A percentile compares a stretch with the other conserved stretches of the same genome.
Conservation (phyloP, 441 rosid species). For the Dalechampia spathulata region DNA sequence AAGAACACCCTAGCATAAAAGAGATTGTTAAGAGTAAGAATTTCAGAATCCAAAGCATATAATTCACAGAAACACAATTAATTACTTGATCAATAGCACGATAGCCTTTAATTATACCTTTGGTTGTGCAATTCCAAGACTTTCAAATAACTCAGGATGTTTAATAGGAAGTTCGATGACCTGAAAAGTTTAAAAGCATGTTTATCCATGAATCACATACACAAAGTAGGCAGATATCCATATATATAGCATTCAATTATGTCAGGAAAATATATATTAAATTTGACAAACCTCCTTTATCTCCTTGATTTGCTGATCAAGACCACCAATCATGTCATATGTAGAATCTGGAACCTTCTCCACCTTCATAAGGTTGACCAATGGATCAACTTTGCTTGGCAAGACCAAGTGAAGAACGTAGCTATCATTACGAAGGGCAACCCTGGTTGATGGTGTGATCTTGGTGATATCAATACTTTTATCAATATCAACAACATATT, state of each 20-base stretch:
- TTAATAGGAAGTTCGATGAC: constrained; percentile 90
- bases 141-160: constrained; percentile 85
- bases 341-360: constrained; percentile 97
- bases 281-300: constrained; percentile 64
- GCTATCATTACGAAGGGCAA: constrained; percentile 96
- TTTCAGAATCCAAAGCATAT: neutral
- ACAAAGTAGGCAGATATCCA: neutral
- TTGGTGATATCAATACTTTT: constrained; percentile 90
- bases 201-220: neutral
- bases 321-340: constrained; percentile 92
- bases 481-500: constrained; percentile 95
- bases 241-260: too few relatives aligned
- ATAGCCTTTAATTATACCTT: constrained; percentile 39
- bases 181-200: constrained; percentile 28
- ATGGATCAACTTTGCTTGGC: constrained; percentile 94
- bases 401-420: constrained; percentile 86
- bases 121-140: constrained; percentile 97
- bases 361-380: constrained; percentile 96
- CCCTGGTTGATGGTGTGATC: constrained; percentile 90
- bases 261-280: neutral
- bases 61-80: neutral
- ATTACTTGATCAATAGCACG: neutral
- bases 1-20: constrained; percentile 61
- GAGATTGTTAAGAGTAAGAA: neutral
- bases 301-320: constrained; percentile 95